Evolutionary conservation across 495 filamentous ascomycete genomes (phyloP).

Genomic region (Penicillium maclennaniae): DNA sequence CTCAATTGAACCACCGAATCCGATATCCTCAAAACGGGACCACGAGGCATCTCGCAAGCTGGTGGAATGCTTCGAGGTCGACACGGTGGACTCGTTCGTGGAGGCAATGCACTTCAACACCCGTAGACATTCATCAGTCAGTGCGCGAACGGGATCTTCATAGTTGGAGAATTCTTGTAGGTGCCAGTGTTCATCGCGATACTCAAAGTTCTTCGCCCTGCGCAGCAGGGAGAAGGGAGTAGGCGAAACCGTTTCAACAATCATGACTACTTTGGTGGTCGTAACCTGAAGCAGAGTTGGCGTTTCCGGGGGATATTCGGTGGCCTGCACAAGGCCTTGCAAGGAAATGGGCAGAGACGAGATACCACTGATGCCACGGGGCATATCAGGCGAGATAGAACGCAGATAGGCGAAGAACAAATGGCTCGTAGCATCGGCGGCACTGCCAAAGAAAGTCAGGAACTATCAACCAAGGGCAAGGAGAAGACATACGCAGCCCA

Average conservation of each 20-base stretch:
- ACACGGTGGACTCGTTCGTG: slow-evolving; percentile 74
- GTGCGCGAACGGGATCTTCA: slow-evolving; percentile 80
- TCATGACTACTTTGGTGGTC: slow-evolving; percentile 91
- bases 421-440: slow-evolving; percentile 93
- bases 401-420: slow-evolving; percentile 96
- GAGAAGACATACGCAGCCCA: slow-evolving; percentile 59
- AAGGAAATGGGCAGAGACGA: slow-evolving; percentile 83
- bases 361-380: slow-evolving; percentile 67
- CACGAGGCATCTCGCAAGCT: slow-evolving; percentile 81
- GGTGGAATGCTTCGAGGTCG: slow-evolving; percentile 63
- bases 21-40: slow-evolving; percentile 95
- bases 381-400: slow-evolving; percentile 75
- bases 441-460: slow-evolving; percentile 48
- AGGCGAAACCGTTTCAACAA: slow-evolving; percentile 91
- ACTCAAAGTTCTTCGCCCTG: slow-evolving; percentile 91
- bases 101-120: slow-evolving; percentile 86
- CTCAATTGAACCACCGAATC: slow-evolving; percentile 76
- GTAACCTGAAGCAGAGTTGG: slow-evolving; percentile 72
- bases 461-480: neutral
- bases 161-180: slow-evolving; percentile 79
- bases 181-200: slow-evolving; percentile 79
- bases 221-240: slow-evolving; percentile 90
- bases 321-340: slow-evolving; percentile 83
- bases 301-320: slow-evolving; percentile 87
- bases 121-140: slow-evolving; percentile 90